Evolutionary conservation across 176 grass and related monocot genomes (phyloP).

Genomic region (Tillandsia leiboldiana): DNA sequence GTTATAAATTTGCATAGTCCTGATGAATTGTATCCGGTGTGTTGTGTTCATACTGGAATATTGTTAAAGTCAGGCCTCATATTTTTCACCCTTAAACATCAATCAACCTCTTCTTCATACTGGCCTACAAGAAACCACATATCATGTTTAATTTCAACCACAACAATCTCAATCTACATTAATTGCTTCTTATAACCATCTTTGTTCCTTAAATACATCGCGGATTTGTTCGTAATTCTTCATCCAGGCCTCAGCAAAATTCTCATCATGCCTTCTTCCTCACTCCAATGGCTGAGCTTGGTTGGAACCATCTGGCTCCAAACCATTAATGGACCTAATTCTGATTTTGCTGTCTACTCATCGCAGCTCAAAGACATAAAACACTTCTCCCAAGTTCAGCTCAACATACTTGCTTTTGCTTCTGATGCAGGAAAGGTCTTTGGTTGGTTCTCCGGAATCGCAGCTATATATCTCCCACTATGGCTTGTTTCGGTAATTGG

Average conservation of each 20-base stretch:
- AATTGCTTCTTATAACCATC: conserved; percentile 17
- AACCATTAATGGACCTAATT: conserved; percentile 79
- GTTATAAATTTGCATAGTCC: too few relatives aligned
- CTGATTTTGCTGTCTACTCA: conserved; percentile 94
- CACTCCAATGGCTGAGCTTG: conserved; percentile 70
- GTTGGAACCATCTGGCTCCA: conserved; percentile 91
- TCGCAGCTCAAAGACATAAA: conserved; percentile 77
- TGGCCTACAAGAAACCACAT: conserved; percentile 47
- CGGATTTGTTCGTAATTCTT: not conserved
- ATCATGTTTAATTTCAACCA: conserved; percentile 12
- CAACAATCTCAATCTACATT: conserved; percentile 36
- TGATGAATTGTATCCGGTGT: too few relatives aligned
- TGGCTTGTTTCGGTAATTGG: conserved; percentile 58
- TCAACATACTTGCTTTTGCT: conserved; percentile 87
- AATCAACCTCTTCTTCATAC: conserved; percentile 23
- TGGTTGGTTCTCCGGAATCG: conserved; percentile 80
- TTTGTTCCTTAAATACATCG: not conserved
- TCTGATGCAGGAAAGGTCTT: conserved; percentile 91
- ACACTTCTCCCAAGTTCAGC: conserved; percentile 66
- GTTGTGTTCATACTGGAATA: too few relatives aligned
- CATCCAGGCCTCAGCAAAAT: not conserved
- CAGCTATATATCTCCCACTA: conserved; percentile 49
- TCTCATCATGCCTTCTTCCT: conserved; percentile 33
- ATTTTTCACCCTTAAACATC: too few relatives aligned
- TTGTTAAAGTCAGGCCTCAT: too few relatives aligned